Conservation (phyloP, 2,329 filamentous ascomycete species). For the Diaporthe australafricana region DNA sequence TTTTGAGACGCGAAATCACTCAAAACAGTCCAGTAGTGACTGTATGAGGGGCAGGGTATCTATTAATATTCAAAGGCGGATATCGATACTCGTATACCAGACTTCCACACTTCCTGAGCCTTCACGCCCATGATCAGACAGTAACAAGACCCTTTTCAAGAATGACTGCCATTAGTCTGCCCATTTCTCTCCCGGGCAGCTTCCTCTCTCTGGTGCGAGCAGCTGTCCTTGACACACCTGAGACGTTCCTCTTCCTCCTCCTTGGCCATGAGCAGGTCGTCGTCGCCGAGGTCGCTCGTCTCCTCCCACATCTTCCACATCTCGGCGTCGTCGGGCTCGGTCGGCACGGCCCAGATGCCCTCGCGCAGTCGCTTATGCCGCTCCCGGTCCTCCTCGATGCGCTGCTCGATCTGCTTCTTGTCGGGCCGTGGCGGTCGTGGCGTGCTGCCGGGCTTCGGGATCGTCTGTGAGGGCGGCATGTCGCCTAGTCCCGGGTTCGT, state of each 20-base stretch:
- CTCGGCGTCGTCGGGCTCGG: slow-evolving; percentile 73
- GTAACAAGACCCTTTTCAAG: neutral
- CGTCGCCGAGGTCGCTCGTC: slow-evolving; percentile 85
- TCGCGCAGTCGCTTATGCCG: slow-evolving; percentile 92
- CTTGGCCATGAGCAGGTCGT: slow-evolving; percentile 80
- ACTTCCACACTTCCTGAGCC: neutral
- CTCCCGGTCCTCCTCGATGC: slow-evolving; percentile 96
- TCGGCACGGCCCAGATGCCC: slow-evolving; percentile 89
- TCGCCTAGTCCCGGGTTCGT: slow-evolving; percentile 55
- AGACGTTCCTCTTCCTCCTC: slow-evolving; percentile 74
- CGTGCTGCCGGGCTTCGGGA: slow-evolving; percentile 47
- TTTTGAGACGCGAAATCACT: too few species aligned
- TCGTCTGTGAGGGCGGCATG: slow-evolving; percentile 54
- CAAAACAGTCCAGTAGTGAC: too few species aligned
- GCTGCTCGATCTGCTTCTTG: slow-evolving; percentile 91
- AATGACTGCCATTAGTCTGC: slow-evolving; percentile 37
- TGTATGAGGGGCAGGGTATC: neutral
- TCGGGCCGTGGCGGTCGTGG: slow-evolving; percentile 65
- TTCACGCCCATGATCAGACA: neutral
- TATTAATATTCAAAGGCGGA: neutral
- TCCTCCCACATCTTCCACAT: slow-evolving; percentile 88
- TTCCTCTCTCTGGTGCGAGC: slow-evolving; percentile 48
- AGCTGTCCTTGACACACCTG: slow-evolving; percentile 50
- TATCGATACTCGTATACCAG: neutral
- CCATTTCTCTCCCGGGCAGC: slow-evolving; percentile 30